These are phyloP conservation scores for Xerophyta viscosa DNA, from an alignment of 106 monocot species.

Conservation along the genomic window DNA sequence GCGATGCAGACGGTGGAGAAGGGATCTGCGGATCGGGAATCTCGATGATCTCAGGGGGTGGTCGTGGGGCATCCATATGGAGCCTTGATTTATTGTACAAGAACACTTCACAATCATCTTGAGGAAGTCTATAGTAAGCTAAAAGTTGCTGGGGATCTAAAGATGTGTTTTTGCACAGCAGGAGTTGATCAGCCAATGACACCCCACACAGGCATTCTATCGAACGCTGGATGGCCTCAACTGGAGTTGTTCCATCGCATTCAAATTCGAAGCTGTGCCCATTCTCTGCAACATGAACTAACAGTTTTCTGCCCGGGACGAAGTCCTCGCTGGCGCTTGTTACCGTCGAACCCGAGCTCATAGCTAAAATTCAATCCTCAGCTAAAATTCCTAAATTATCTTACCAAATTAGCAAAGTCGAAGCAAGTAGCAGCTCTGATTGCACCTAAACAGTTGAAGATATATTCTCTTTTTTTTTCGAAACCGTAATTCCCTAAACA, in stretches of 20 bases:
- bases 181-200: constrained; percentile 54
- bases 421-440: no score
- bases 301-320: constrained; percentile 65
- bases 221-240: constrained; percentile 55
- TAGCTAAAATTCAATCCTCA: constrained; percentile 1
- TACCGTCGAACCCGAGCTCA: constrained; percentile 52
- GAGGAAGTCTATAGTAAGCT: constrained; percentile 77
- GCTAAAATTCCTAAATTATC: neutral
- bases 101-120: constrained; percentile 75
- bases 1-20: constrained; percentile 29
- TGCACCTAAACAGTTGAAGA: no score
- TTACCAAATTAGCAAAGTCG: no score
- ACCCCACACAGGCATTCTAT: constrained; percentile 53
- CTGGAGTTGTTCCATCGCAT: constrained; percentile 66
- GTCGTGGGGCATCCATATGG: constrained; percentile 43
- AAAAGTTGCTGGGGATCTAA: constrained; percentile 54
- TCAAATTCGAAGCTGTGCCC: constrained; percentile 88
- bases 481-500: no score
- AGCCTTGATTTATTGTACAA: constrained; percentile 71
- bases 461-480: no score
- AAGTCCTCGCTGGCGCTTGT: constrained; percentile 30
- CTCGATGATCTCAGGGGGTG: constrained; percentile 49
- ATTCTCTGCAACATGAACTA: constrained; percentile 75
- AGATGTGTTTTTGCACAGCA: constrained; percentile 62
- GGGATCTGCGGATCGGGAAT: constrained; percentile 31